Evolutionary conservation across 2,329 filamentous ascomycete genomes (phyloP).

Genomic region (Myotisia sp.): DNA sequence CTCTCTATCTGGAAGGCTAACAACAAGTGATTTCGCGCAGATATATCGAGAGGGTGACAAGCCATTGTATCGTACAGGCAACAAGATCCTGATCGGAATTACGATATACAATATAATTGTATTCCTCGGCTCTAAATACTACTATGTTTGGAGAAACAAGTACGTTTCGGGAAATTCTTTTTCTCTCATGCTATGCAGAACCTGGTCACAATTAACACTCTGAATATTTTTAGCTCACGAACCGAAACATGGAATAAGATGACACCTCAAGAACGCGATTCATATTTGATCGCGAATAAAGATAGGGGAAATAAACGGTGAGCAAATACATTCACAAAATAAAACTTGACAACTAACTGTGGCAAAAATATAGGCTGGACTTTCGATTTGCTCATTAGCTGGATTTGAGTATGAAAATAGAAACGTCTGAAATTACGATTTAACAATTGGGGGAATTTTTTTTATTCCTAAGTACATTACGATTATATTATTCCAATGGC

Average conservation of each 20-base stretch:
- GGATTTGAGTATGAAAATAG: too few relatives aligned
- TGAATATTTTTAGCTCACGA: constrained; percentile 17
- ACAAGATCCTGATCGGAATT: constrained; percentile 43
- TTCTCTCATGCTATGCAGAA: not conserved
- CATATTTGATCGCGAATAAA: constrained; percentile 26
- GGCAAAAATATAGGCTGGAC: constrained; percentile 19
- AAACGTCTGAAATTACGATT: too few relatives aligned
- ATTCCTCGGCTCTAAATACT: constrained; percentile 34
- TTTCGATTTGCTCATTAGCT: constrained; percentile 25
- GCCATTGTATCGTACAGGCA: constrained; percentile 44
- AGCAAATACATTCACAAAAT: not conserved
- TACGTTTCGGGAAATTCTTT: constrained; percentile 13
- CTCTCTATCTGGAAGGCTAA: not conserved
- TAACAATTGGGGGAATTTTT: too few relatives aligned
- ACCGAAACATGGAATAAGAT: constrained; percentile 27
- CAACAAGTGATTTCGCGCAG: constrained; percentile 18
- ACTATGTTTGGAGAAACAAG: constrained; percentile 30
- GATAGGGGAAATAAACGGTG: constrained; percentile 33
- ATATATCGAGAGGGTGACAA: constrained; percentile 43
- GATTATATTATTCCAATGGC: too few relatives aligned
- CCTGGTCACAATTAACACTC: not conserved
- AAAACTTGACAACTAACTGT: not conserved
- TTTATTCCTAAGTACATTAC: too few relatives aligned
- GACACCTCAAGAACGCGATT: constrained; percentile 24
- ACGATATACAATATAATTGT: constrained; percentile 35